Base-by-base conservation (phyloP, 345 rosid genomes). In the Crucihimalaya himalaica region DNA sequence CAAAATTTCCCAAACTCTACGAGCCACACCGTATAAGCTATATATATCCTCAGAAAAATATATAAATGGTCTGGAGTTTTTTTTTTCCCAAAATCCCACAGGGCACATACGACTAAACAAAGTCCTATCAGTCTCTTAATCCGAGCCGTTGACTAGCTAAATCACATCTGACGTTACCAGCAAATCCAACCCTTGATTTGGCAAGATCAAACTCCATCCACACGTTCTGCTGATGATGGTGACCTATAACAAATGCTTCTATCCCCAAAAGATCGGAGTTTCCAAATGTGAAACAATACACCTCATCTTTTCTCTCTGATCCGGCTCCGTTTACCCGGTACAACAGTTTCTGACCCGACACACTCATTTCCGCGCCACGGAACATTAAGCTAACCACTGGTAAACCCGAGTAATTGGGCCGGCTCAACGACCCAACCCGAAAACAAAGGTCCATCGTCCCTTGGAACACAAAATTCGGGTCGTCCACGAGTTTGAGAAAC, bases 201-300 rank as follows among this genome's bases (percentile, higher is more conserved):
- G 72, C 84, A 4, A 90, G 63, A 83, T 90, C 96, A 77, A 81
- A 90, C 82, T 90, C 96, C 87, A 90, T 77, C 96, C 96, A 90
- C 62, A 88, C 80, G 77, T 90, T 86, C 43, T 86, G 93, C 42
- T 90, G 96, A 77, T 90, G 96, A 72, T 86, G 90, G 63, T 90
- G 86, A 8, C 96, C 96, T 43, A 90, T 90, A 81, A 90, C 84
- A 55, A 85, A 88, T 19, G 96, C 85, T 47, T 86, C 93, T 3
- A 86, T 75, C 7, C 96, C 93, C 62, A 90, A 4, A 47, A 86
- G 77, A 63, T 90, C 93, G 4, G 93, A 90, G 76, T 88, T 90
- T 31, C 96, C 96, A 66, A 90, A 90, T 8, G 96, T 85, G 57
- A 90, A 84, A 78, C 96, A 90, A 79, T 80, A 82, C 87, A 88